A percentile compares a stretch with the other conserved stretches of the same genome.
These are phyloP conservation scores for Plasmodium blacklocki DNA, from an alignment of 169 alveolate species.

Conservation along the genomic window DNA sequence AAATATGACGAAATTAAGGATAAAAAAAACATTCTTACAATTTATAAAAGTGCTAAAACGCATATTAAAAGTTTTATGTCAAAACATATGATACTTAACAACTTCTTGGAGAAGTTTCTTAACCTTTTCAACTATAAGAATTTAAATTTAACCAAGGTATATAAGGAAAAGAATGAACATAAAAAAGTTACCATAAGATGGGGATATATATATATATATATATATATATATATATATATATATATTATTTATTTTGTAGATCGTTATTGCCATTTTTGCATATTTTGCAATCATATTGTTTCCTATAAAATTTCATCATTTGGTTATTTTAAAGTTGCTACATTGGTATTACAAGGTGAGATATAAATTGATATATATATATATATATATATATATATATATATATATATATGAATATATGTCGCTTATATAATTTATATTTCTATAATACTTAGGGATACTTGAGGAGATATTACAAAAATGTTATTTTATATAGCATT, in stretches of 20 bases:
- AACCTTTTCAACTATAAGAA: conserved; percentile 68
- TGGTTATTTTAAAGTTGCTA: conserved; percentile 62
- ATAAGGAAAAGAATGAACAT: neutral
- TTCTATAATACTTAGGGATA: conserved; percentile 35
- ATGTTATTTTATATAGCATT: conserved; percentile 41
- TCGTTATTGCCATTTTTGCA: conserved; percentile 48
- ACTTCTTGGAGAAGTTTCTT: conserved; percentile 51
- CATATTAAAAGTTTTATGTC: conserved; percentile 53
- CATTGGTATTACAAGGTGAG: conserved; percentile 64
- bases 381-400: neutral
- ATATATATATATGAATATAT: neutral
- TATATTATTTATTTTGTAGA: conserved; percentile 16
- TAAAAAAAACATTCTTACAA: conserved; percentile 38
- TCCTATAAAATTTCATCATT: conserved; percentile 66
- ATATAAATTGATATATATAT: neutral
- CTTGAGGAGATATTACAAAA: conserved; percentile 70
- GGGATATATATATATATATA: conserved; percentile 1
- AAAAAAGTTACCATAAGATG: neutral
- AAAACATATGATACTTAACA: conserved; percentile 67
- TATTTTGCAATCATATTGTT: conserved; percentile 49
- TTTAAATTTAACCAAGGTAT: conserved; percentile 68
- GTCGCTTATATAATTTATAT: neutral
- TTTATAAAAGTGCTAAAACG: conserved; percentile 58
- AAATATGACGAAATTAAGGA: conserved; percentile 63
- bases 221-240: neutral